Base-by-base conservation (phyloP, 2,329 filamentous ascomycete species). In the Diplodia mutila region DNA sequence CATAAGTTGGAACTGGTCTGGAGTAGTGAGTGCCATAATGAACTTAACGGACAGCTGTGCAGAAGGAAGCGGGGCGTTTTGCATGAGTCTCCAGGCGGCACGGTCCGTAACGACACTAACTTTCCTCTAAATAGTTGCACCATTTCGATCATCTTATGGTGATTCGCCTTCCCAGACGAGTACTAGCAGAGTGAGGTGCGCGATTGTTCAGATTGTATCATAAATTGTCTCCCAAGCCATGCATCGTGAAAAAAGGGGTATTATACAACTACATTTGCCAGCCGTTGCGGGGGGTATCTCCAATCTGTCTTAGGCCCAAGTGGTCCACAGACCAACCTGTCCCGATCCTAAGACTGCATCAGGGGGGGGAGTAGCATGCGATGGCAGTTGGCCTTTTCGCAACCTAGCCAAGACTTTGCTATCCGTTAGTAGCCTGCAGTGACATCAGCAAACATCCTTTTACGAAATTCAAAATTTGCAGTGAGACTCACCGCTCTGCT, bases 401-500 rank as follows among this genome's bases (percentile, higher is more conserved):
- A 32, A 12, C 6, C 9, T 8, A 16, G 9, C 14, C 6, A 18
- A 39, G 18, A 2, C 14, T 3, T 23, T 32, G n/a, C 6, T 11
- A 32, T 32, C 27, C 11, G 23, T 52, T 9, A 52, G n/a, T 51
- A 63, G 12, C 59, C 59, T 63, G 9, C 12, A 34, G n/a, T 7
- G n/a, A 9, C 9, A 46, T 63, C 1, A 63, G 46, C 34, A 25
- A 14, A 51, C 7, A 2, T 4, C 6, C 16, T 6, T 11, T 6
- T 25, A 11, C 16, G 6, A 51, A 2, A 8, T 34, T 16, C n/a
- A 5, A 29, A 37, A n/a, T 12, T 1, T 32, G n/a, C 27, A 14
- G 29, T 14, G 11, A 27, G n/a, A 61, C 65, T 61, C 23, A 67
- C 65, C 65, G 46, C 54, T 61, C 39, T 67, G 55, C 46, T 67